These are phyloP conservation scores for Takashimella tepidaria DNA, from an alignment of 1,284 basidiomycete species.

Conservation along the genomic window DNA sequence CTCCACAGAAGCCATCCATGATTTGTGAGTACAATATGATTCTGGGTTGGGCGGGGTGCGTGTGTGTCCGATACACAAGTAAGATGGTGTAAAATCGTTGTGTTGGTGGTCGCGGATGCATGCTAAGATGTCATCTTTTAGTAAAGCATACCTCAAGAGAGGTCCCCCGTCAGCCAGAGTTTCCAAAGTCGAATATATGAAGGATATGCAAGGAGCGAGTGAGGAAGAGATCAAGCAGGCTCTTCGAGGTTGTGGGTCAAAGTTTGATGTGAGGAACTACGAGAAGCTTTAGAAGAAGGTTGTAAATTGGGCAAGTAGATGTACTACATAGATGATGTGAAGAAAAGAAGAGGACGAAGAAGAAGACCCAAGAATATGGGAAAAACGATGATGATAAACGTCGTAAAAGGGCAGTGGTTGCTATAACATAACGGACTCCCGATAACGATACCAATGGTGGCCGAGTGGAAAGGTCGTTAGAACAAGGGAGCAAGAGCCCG, in stretches of 20 bases:
- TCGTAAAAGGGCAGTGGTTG: too few species aligned
- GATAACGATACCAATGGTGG: too few species aligned
- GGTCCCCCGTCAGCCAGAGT: slow-evolving; percentile 37
- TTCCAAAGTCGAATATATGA: slow-evolving; percentile 28
- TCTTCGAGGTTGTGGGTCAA: slow-evolving; percentile 5
- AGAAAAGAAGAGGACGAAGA: too few species aligned
- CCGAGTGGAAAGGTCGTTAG: too few species aligned
- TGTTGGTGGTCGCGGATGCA: too few species aligned
- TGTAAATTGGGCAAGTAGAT: too few species aligned
- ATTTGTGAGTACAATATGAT: slow-evolving; percentile 30
- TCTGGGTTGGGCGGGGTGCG: not conserved
- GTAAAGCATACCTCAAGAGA: slow-evolving; percentile 26
- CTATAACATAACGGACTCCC: too few species aligned
- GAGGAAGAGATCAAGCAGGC: slow-evolving; percentile 24
- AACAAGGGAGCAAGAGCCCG: too few species aligned
- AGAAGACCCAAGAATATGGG: too few species aligned
- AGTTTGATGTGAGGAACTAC: slow-evolving; percentile 6
- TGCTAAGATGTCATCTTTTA: slow-evolving; percentile 1
- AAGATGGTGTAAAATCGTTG: not conserved
- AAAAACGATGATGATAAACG: too few species aligned
- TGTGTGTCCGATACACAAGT: not conserved
- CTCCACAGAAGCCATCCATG: slow-evolving; percentile 25
- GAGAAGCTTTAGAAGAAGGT: not conserved
- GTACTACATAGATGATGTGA: too few species aligned
- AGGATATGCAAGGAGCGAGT: slow-evolving; percentile 21